Conservation (phyloP, 2,329 filamentous ascomycete species). For the Fusarium odoratissimum region DNA sequence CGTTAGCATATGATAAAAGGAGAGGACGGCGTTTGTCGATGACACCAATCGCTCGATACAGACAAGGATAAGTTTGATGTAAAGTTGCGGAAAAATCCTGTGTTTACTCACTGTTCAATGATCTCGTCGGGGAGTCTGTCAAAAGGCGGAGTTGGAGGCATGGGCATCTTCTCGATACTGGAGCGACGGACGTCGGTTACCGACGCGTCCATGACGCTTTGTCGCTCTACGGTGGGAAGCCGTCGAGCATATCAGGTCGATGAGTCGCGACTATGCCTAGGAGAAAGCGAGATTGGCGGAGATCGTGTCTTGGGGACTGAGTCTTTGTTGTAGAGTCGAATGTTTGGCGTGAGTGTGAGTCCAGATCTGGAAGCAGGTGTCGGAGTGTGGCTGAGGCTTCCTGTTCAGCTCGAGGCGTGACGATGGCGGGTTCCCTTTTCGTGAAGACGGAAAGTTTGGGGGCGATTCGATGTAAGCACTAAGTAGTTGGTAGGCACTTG, state of each 20-base stretch:
- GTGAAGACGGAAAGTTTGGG: slow-evolving; percentile 15
- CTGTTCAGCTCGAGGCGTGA: slow-evolving; percentile 21
- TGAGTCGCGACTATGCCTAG: slow-evolving; percentile 2
- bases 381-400: slow-evolving; percentile 34
- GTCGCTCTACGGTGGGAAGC: slow-evolving; percentile 36
- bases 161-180: slow-evolving; percentile 51
- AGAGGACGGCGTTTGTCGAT: not conserved
- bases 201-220: slow-evolving; percentile 49
- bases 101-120: slow-evolving; percentile 70
- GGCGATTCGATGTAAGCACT: slow-evolving; percentile 25
- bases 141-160: slow-evolving; percentile 56
- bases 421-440: slow-evolving; percentile 23
- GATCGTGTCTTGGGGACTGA: not conserved
- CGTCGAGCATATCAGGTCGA: slow-evolving; percentile 41
- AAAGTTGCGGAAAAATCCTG: not conserved
- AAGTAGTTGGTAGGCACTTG: not conserved
- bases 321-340: slow-evolving; percentile 16
- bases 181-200: slow-evolving; percentile 46
- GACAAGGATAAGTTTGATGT: not conserved
- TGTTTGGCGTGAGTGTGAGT: slow-evolving; percentile 20
- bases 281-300: not conserved
- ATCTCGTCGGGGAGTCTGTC: slow-evolving; percentile 74
- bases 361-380: not conserved
- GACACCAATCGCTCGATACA: not conserved
- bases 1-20: slow-evolving; percentile 30